A percentile compares a stretch with the other conserved stretches of the same genome.
phyloP scores from a whole-genome alignment of 1,284 basidiomycete species.

The Xanthoconium separans region DNA sequence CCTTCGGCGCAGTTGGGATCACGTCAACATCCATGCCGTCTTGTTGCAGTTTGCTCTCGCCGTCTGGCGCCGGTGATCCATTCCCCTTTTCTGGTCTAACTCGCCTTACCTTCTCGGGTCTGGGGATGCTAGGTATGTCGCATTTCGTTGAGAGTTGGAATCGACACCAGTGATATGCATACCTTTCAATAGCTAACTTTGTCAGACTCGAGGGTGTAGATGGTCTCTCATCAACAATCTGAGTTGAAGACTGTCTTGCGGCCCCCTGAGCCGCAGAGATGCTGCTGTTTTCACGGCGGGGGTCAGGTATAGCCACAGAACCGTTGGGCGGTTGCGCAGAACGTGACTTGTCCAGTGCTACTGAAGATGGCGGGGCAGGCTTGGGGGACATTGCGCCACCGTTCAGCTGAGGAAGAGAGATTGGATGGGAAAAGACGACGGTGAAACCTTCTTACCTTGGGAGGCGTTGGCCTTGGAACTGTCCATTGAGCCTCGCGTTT shows the following conservation, averaged over 20 bases:
- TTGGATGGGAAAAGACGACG: constrained; percentile 17
- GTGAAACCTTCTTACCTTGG: constrained; percentile 13
- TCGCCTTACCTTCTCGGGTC: constrained; percentile 75
- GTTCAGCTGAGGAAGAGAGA: constrained; percentile 30
- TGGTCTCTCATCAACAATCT: constrained; percentile 20
- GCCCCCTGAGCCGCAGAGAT: constrained; percentile 49
- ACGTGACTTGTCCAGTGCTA: constrained; percentile 43
- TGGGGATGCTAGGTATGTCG: constrained; percentile 52
- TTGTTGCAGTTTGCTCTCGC: constrained; percentile 25
- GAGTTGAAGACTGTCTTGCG: constrained; percentile 50
- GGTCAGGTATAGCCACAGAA: constrained; percentile 28
- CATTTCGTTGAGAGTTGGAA: constrained; percentile 3
- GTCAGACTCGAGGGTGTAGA: constrained; percentile 37
- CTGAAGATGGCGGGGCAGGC: constrained; percentile 23
- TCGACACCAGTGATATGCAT: constrained; percentile 24
- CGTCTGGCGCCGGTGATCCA: constrained; percentile 42
- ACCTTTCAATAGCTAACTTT: constrained; percentile 69
- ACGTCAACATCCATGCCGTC: constrained; percentile 45
- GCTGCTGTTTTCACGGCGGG: constrained; percentile 22
- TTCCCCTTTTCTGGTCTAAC: constrained; percentile 54
- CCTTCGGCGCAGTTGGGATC: constrained; percentile 18
- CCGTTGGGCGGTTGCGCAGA: constrained; percentile 37
- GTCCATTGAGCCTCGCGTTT: constrained; percentile 65
- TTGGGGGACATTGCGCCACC: constrained; percentile 39
- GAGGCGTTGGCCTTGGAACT: constrained; percentile 37